These are phyloP conservation scores for Xylariomycetidae sp. DNA, from an alignment of 2,329 filamentous ascomycete genomes.

Conservation along the genomic window DNA sequence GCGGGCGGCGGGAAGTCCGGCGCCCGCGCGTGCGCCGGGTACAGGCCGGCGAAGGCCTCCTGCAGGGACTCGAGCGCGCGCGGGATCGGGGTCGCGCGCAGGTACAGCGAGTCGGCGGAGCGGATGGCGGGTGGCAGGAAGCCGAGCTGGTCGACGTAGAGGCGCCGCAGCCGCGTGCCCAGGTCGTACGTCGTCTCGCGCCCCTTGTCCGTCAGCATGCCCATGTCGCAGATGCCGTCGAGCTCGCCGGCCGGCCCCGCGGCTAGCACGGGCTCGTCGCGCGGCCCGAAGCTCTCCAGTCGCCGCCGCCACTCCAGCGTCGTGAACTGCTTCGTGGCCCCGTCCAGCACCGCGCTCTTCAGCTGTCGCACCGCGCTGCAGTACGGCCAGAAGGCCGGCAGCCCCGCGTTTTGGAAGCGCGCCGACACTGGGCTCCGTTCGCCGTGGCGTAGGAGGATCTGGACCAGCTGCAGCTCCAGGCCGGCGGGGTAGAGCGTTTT, in stretches of 20 bases:
- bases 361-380: slow-evolving; percentile 73
- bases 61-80: slow-evolving; percentile 73
- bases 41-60: slow-evolving; percentile 68
- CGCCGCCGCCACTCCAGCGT: slow-evolving; percentile 60
- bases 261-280: slow-evolving; percentile 65
- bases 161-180: slow-evolving; percentile 59
- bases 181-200: slow-evolving; percentile 65
- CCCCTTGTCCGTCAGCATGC: slow-evolving; percentile 71
- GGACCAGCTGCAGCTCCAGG: slow-evolving; percentile 81
- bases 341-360: slow-evolving; percentile 43
- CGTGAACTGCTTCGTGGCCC: slow-evolving; percentile 32
- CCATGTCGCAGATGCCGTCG: slow-evolving; percentile 75
- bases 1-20: slow-evolving; percentile 52
- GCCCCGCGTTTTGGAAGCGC: slow-evolving; percentile 76
- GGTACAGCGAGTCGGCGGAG: slow-evolving; percentile 56
- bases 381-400: slow-evolving; percentile 72
- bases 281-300: slow-evolving; percentile 72
- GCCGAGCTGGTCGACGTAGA: slow-evolving; percentile 69
- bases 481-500: slow-evolving; percentile 70
- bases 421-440: slow-evolving; percentile 78
- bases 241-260: slow-evolving; percentile 61
- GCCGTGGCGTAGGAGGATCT: slow-evolving; percentile 77
- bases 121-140: slow-evolving; percentile 59
- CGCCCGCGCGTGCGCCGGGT: slow-evolving; percentile 47
- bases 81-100: slow-evolving; percentile 68